Base-by-base conservation (phyloP, 306 rosid genomes). In the Benincasa hispida region DNA sequence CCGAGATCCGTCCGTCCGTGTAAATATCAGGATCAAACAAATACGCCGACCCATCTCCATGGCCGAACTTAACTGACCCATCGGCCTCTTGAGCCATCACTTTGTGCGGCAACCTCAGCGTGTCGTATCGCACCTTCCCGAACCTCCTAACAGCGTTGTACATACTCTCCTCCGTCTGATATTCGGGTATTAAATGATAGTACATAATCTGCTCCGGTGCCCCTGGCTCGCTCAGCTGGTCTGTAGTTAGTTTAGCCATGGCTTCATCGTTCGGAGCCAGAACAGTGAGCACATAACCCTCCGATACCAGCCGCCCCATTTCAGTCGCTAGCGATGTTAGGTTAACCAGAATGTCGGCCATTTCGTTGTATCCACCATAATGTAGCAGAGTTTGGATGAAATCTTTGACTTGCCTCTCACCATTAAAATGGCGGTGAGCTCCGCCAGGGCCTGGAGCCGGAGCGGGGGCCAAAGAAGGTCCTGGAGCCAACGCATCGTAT, bases 121-220 rank as follows among this genome's bases (percentile, higher is more conserved):
- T 57, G 28, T 81, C 83, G 62, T 76, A 81, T 25, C 76, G 76
- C 51, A 81, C 60, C 25, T 76, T 81, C n/a, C 80, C 83, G 73
- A 81, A 81, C 70, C 80, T 57, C 54, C 80, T 14, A 24, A 81
- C 83, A 1, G 80, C 60, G n/a, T 81, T 81, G 63, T 81, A 81
- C 83, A 81, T 81, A 21, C 83, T 81, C 72, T 81, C 83, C 65
- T 81, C 83, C 72, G 83, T 81, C 73, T 81, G 83, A 67, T 81
- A 81, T 28, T 81, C 83, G 42, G 80, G 80, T 56, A 81, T 76
- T 5, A 81, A 55, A 35, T 81, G 83, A n/a, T 76, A 81, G 32
- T 68, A 81, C 32, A 81, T 70, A 32, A 81, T 81, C 72, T 81
- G 83, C 72, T 81, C 83, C 15, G 83, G 83, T 7, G 83, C 83